phyloP scores from a whole-genome alignment of 75 land plant genomes.

The Picea glauca region DNA sequence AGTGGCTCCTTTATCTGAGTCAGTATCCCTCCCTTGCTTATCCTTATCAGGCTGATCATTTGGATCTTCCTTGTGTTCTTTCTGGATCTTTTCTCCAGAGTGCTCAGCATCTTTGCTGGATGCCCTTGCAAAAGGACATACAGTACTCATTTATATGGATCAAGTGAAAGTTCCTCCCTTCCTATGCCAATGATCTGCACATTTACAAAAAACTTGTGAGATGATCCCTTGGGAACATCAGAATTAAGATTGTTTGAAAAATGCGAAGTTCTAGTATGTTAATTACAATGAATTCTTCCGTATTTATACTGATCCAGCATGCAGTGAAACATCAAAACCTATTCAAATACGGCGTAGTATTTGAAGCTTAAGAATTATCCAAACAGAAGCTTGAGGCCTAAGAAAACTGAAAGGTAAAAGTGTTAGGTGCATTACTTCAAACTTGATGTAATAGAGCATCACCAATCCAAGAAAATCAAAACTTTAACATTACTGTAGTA shows the following conservation, averaged over 20 bases:
- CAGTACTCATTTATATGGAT: constrained; percentile 25
- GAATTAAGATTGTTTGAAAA: too few species aligned
- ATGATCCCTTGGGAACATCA: too few species aligned
- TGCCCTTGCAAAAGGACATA: constrained; percentile 49
- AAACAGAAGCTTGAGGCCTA: not conserved
- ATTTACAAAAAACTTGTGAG: not conserved
- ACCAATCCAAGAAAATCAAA: too few species aligned
- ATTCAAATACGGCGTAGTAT: not conserved
- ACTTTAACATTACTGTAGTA: too few species aligned
- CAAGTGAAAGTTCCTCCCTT: not conserved
- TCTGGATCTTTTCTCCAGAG: constrained; percentile 16
- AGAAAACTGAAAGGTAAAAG: not conserved
- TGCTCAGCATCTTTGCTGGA: constrained; percentile 4
- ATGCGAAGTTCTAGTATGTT: too few species aligned
- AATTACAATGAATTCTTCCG: too few species aligned
- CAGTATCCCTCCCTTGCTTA: constrained; percentile 9
- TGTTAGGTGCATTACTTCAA: not conserved
- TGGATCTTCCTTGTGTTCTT: constrained; percentile 5
- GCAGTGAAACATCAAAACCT: not conserved
- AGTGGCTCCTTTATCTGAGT: constrained; percentile 16
- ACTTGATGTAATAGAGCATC: not conserved
- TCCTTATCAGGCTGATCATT: constrained; percentile 12
- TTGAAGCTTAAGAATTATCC: not conserved
- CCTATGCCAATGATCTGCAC: constrained; percentile 2
- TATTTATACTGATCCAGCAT: too few species aligned